phyloP scores from a whole-genome alignment of 1,284 basidiomycete genomes.

The Polyporus tsugae region DNA sequence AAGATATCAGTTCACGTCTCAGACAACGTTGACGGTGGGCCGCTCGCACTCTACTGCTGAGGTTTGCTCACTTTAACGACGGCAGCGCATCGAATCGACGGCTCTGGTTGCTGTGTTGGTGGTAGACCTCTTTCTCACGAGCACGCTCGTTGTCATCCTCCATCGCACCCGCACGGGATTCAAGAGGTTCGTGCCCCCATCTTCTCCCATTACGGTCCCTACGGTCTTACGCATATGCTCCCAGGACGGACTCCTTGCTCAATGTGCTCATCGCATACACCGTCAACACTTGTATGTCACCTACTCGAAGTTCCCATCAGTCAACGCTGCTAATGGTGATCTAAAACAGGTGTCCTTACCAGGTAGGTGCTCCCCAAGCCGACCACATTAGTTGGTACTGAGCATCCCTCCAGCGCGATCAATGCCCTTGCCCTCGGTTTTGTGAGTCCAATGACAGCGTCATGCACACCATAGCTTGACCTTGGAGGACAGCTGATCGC shows the following conservation, averaged over 20 bases:
- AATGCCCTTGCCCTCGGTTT: constrained; percentile 2
- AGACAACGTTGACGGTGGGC: not conserved
- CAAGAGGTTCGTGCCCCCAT: not conserved
- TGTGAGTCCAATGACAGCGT: not conserved
- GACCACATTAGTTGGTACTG: not conserved
- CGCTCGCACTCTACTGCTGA: not conserved
- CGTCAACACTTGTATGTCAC: constrained; percentile 4
- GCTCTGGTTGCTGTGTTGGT: not conserved
- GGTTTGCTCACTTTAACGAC: not conserved
- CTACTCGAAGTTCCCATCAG: not conserved
- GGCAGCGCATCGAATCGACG: constrained; percentile 2
- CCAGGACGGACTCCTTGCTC: constrained; percentile 5
- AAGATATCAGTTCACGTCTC: not conserved
- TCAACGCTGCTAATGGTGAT: too few relatives aligned
- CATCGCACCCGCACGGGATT: constrained; percentile 5
- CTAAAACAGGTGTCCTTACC: not conserved
- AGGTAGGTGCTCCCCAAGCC: not conserved
- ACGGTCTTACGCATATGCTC: not conserved
- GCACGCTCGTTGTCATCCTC: constrained; percentile 1
- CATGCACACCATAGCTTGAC: not conserved
- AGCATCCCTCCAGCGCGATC: not conserved
- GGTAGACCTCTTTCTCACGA: constrained; percentile 4
- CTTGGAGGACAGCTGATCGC: not conserved
- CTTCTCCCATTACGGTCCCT: not conserved
- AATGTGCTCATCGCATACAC: constrained; percentile 5